phyloP scores from a whole-genome alignment of 2,329 filamentous ascomycete species.

The Myriosclerotinia curreyana region DNA sequence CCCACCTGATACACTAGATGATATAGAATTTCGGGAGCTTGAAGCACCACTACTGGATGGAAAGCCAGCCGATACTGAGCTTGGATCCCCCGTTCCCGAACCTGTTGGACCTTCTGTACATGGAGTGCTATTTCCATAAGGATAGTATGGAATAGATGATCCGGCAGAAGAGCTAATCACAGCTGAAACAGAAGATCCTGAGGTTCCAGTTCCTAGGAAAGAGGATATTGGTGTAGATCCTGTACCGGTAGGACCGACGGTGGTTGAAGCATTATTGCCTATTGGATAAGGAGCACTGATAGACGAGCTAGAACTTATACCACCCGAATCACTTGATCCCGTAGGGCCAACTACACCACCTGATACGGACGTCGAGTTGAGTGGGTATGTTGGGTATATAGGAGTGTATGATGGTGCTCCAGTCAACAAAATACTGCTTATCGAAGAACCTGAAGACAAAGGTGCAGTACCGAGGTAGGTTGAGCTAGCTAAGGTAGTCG shows the following conservation, averaged over 20 bases:
- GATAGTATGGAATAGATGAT: conserved; percentile 21
- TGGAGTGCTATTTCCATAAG: conserved; percentile 19
- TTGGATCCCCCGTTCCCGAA: background rate
- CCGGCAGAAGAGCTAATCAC: conserved; percentile 14
- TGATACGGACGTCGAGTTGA: conserved; percentile 7
- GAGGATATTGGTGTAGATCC: conserved; percentile 14
- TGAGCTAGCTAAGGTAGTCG: conserved; percentile 8
- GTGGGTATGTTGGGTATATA: background rate
- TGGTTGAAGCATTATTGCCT: conserved; percentile 20
- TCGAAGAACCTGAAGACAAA: conserved; percentile 5
- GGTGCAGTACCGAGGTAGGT: conserved; percentile 12
- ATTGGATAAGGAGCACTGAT: conserved; percentile 21
- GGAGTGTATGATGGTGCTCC: conserved; percentile 10
- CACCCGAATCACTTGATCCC: conserved; percentile 9
- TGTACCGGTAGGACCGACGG: conserved; percentile 22
- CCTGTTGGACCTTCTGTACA: background rate
- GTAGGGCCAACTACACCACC: background rate
- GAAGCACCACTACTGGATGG: background rate
- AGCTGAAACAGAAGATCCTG: conserved; percentile 21
- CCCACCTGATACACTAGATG: conserved; percentile 10
- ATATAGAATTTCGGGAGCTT: background rate
- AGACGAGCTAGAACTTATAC: conserved; percentile 4
- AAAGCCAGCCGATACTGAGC: background rate
- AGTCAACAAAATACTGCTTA: conserved; percentile 13
- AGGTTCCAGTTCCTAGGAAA: conserved; percentile 21